These are phyloP conservation scores for Paramecium biaurelia DNA, from an alignment of 73 alveolate genomes.

Conservation along the genomic window DNA sequence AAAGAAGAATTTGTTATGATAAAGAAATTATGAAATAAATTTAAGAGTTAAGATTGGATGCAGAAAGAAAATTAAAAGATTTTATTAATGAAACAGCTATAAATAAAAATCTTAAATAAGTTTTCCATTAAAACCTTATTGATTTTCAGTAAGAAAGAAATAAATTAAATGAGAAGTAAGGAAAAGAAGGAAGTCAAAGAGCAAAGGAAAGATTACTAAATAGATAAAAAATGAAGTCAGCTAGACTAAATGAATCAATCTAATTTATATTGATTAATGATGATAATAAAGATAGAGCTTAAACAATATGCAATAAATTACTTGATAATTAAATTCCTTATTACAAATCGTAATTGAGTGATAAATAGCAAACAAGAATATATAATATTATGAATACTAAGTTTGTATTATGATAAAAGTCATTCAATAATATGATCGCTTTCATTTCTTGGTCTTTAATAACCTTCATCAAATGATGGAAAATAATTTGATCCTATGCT, in stretches of 20 bases:
- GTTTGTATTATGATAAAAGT: neutral
- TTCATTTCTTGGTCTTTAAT: neutral
- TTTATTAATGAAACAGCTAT: neutral
- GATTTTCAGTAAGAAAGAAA: neutral
- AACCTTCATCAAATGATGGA: neutral
- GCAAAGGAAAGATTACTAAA: neutral
- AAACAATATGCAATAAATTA: neutral
- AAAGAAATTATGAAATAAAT: neutral
- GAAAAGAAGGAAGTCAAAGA: neutral
- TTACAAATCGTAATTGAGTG: neutral
- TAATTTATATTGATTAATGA: neutral
- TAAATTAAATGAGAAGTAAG: neutral
- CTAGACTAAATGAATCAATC: neutral
- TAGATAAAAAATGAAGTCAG: neutral
- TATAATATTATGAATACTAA: neutral
- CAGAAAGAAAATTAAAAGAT: neutral
- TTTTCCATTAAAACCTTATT: neutral
- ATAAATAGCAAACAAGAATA: neutral
- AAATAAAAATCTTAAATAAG: neutral
- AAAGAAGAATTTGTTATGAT: neutral
- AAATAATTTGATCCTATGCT: neutral
- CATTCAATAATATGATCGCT: slow-evolving; percentile 39
- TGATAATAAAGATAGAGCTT: slow-evolving; percentile 1
- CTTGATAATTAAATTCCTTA: neutral
- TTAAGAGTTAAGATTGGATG: neutral